Evolutionary conservation across 352 stramenopile species (phyloP).

Genomic region (Globisporangium iwayamae): DNA sequence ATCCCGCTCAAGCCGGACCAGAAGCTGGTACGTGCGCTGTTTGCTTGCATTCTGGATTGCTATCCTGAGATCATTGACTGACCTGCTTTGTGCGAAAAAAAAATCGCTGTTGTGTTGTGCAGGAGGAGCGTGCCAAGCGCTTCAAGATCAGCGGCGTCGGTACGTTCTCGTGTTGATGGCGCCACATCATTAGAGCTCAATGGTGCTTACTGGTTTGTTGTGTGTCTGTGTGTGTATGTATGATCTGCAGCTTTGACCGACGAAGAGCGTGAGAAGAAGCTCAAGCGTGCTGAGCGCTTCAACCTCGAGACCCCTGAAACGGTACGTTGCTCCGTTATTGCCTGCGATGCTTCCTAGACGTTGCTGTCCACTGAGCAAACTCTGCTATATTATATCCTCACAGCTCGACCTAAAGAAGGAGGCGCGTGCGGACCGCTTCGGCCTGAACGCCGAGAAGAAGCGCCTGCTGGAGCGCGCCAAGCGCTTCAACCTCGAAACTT

Average conservation of each 20-base stretch:
- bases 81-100: neutral
- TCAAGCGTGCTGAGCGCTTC: slow-evolving; percentile 75
- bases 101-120: neutral
- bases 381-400: neutral
- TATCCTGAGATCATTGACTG: neutral
- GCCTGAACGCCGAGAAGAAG: slow-evolving; percentile 78
- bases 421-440: slow-evolving; percentile 75
- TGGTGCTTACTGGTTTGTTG: neutral
- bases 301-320: slow-evolving; percentile 73
- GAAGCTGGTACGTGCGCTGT: slow-evolving; percentile 54
- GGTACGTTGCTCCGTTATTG: slow-evolving; percentile 27
- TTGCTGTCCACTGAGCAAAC: too few species aligned
- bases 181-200: neutral
- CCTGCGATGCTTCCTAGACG: too few species aligned
- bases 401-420: slow-evolving; percentile 84
- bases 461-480: slow-evolving; percentile 78
- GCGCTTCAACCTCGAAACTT: slow-evolving; percentile 79
- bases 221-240: slow-evolving; percentile 2
- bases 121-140: slow-evolving; percentile 76
- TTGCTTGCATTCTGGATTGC: neutral
- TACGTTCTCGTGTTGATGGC: slow-evolving; percentile 11
- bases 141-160: slow-evolving; percentile 56
- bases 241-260: slow-evolving; percentile 17
- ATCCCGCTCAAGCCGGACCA: slow-evolving; percentile 66
- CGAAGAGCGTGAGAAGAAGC: slow-evolving; percentile 62